These are phyloP conservation scores for Castanopsis chinensis DNA, from an alignment of 306 rosid genomes.

Conservation along the genomic window DNA sequence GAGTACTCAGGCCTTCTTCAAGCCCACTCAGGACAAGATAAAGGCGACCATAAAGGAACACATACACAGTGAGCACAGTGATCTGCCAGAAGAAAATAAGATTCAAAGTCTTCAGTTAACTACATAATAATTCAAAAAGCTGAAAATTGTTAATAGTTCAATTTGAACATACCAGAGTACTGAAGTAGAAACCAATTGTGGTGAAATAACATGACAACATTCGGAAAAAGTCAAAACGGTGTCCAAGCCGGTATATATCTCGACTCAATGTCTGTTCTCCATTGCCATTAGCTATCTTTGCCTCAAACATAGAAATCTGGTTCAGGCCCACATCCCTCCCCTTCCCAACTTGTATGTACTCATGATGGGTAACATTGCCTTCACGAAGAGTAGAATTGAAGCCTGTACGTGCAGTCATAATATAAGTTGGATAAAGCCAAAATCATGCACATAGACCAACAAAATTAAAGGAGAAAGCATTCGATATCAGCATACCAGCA, in stretches of 20 bases:
- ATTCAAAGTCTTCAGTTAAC: conserved; percentile 11
- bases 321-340: conserved; percentile 99
- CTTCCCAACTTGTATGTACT: conserved; percentile 97
- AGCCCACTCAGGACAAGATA: conserved; percentile 97
- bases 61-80: conserved; percentile 87
- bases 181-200: conserved; percentile 92
- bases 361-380: conserved; percentile 98
- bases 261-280: conserved; percentile 98
- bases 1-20: conserved; percentile 80
- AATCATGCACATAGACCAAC: not conserved
- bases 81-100: conserved; percentile 56
- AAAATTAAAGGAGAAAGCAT: conserved; percentile 1
- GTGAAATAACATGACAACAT: conserved; percentile 97
- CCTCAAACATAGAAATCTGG: conserved; percentile 98
- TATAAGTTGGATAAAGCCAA: conserved; percentile 7
- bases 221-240: conserved; percentile 94
- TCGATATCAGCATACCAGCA: conserved; percentile 62
- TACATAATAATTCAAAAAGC: not conserved
- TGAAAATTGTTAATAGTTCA: not conserved
- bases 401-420: conserved; percentile 43
- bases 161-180: conserved; percentile 64
- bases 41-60: conserved; percentile 96
- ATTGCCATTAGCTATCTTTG: conserved; percentile 95
- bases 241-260: conserved; percentile 95
- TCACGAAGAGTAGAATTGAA: conserved; percentile 97